Percentiles rank a stretch among this genome's conserved stretches.
phyloP scores from a whole-genome alignment of 345 rosid species.

The Moricandia moricandioides region DNA sequence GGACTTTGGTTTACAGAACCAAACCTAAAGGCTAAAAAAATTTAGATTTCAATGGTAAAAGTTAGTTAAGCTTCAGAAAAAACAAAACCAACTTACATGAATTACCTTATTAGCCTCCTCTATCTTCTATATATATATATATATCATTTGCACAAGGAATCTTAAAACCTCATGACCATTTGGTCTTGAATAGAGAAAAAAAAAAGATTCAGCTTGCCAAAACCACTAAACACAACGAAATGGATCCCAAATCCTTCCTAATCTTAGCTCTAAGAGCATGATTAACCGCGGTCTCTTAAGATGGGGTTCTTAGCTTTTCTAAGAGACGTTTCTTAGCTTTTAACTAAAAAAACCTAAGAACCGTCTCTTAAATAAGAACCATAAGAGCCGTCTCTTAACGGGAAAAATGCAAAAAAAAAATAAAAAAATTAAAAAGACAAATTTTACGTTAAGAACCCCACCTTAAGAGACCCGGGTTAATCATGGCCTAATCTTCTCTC shows the following conservation, averaged over 20 bases:
- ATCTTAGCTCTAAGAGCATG: constrained; percentile 15
- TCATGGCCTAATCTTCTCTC: constrained; percentile 9
- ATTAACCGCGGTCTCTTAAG: too few relatives aligned
- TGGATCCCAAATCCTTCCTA: background rate
- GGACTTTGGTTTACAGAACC: constrained; percentile 3
- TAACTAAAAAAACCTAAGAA: too few relatives aligned
- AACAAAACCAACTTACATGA: background rate
- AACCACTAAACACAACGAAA: constrained; percentile 6
- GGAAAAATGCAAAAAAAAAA: too few relatives aligned
- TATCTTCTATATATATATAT: background rate
- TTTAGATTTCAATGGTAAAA: constrained; percentile 1
- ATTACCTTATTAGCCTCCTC: constrained; percentile 4
- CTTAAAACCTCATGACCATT: constrained; percentile 4
- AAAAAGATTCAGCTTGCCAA: background rate
- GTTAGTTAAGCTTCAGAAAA: constrained; percentile 23
- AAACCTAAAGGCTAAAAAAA: constrained; percentile 15
- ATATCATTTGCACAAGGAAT: background rate
- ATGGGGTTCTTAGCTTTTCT: too few relatives aligned
- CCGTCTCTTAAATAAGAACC: too few relatives aligned
- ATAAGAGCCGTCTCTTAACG: too few relatives aligned
- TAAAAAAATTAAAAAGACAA: too few relatives aligned
- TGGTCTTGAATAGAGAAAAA: background rate
- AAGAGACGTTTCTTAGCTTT: too few relatives aligned
- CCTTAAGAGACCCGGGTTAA: too few relatives aligned
- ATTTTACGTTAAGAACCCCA: too few relatives aligned